Conservation (phyloP, 768 basidiomycete species). For the Heimioporus sp. region DNA sequence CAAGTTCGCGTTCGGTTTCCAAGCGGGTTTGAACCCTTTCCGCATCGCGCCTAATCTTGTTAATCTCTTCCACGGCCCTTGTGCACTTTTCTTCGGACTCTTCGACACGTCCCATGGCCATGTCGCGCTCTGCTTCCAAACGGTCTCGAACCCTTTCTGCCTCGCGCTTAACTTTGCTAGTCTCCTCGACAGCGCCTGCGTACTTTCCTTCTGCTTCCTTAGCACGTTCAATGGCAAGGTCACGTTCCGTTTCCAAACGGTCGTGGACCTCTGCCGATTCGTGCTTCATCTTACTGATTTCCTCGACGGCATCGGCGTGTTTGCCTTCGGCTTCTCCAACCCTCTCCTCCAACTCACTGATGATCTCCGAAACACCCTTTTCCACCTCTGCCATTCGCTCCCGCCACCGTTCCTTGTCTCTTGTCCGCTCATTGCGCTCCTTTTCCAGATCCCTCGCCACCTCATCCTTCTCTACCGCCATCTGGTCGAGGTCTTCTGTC, state of each 20-base stretch:
- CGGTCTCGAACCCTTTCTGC: conserved; percentile 43
- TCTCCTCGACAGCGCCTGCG: conserved; percentile 38
- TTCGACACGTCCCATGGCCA: conserved; percentile 46
- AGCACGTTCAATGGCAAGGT: conserved; percentile 51
- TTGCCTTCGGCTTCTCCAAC: conserved; percentile 50
- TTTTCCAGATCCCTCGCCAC: conserved; percentile 45
- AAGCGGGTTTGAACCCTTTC: not conserved
- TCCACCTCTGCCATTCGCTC: conserved; percentile 72
- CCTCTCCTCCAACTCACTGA: conserved; percentile 62
- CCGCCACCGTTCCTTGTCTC: conserved; percentile 70
- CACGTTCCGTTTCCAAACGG: conserved; percentile 49
- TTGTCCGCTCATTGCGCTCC: conserved; percentile 56
- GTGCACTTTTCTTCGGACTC: not conserved
- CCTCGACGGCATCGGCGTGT: conserved; percentile 38
- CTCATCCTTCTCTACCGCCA: conserved; percentile 44
- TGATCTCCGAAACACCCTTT: conserved; percentile 62
- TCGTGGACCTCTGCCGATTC: conserved; percentile 46
- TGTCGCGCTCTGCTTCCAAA: conserved; percentile 50
- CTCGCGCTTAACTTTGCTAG: conserved; percentile 42
- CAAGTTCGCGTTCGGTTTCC: conserved; percentile 3
- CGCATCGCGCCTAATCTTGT: not conserved
- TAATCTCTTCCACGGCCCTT: not conserved
- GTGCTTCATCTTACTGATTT: conserved; percentile 37
- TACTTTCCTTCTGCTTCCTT: conserved; percentile 49
- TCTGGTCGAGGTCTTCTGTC: conserved; percentile 36